Conservation (phyloP, 2,329 filamentous ascomycete species). For the Beauveria brongniartii region DNA sequence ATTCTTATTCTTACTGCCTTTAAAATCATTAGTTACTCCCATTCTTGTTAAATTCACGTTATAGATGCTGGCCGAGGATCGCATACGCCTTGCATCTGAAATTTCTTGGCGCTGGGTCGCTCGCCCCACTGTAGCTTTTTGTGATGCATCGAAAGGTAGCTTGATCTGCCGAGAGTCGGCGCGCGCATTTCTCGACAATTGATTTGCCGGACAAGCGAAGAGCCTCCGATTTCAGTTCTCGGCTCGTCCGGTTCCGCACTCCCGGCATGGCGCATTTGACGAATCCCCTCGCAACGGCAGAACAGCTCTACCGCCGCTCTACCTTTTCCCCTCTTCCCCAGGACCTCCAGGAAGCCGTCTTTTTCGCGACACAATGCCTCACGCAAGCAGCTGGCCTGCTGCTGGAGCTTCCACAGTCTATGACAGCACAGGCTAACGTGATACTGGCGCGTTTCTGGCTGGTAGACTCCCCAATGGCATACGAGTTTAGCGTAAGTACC, state of each 20-base stretch:
- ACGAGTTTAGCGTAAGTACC: constrained; percentile 46
- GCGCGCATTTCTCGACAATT: neutral
- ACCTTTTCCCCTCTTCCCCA: constrained; percentile 51
- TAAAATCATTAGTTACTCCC: too few relatives aligned
- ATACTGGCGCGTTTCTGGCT: constrained; percentile 77
- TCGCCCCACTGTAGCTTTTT: constrained; percentile 5
- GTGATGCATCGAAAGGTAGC: neutral
- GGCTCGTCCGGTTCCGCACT: neutral
- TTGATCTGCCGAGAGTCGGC: neutral
- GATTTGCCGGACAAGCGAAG: neutral
- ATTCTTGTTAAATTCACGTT: too few relatives aligned
- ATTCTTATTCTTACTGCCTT: too few relatives aligned
- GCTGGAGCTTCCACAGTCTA: constrained; percentile 74
- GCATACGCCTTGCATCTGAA: too few relatives aligned
- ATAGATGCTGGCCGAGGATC: too few relatives aligned
- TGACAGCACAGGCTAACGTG: constrained; percentile 78
- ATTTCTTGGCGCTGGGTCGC: neutral
- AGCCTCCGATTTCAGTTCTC: neutral
- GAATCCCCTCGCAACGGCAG: constrained; percentile 65
- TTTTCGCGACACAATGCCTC: constrained; percentile 62
- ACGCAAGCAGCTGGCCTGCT: constrained; percentile 75
- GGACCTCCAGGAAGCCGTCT: constrained; percentile 64
- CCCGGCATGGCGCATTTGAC: constrained; percentile 50
- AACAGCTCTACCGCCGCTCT: constrained; percentile 55
- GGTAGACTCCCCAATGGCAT: constrained; percentile 43